Conservation (phyloP, 1,139 yeast species). For the Zygosaccharomyces pseudobailii region DNA sequence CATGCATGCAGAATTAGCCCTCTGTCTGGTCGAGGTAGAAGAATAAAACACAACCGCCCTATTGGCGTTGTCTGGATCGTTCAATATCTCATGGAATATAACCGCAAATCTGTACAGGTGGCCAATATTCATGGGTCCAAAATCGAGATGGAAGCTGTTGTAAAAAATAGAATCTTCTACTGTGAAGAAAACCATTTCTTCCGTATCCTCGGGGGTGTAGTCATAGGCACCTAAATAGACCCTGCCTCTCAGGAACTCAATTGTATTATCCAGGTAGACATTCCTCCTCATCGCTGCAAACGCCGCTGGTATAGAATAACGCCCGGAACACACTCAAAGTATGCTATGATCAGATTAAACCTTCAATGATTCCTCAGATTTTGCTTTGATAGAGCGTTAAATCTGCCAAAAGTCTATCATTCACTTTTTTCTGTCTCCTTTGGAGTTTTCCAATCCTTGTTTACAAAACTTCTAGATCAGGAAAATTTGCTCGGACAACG, state of each 20-base stretch:
- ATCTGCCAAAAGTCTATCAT: background rate
- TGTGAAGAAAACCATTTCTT: constrained; percentile 76
- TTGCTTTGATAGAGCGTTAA: background rate
- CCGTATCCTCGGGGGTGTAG: constrained; percentile 69
- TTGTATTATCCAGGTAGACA: constrained; percentile 33
- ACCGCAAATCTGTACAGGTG: constrained; percentile 94
- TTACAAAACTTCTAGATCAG: constrained; percentile 8
- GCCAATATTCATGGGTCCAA: constrained; percentile 93
- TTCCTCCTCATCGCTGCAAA: constrained; percentile 26
- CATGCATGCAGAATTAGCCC: constrained; percentile 93
- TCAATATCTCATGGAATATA: constrained; percentile 81
- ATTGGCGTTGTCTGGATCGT: constrained; percentile 76
- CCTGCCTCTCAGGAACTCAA: constrained; percentile 50
- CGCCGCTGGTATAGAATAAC: background rate
- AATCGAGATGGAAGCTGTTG: constrained; percentile 89
- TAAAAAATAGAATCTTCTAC: constrained; percentile 89
- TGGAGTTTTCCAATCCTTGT: constrained; percentile 6
- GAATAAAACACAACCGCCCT: constrained; percentile 91
- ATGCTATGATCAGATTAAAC: background rate
- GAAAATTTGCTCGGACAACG: constrained; percentile 6
- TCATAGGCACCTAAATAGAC: constrained; percentile 91
- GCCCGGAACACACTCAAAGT: background rate
- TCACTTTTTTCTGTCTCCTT: constrained; percentile 2
- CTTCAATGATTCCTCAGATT: constrained; percentile 1
- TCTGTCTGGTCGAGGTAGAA: constrained; percentile 68